A percentile compares a stretch with the other conserved stretches of the same genome.
Evolutionary conservation across 148 eudicot genomes (phyloP).

Genomic region (Limonium bicolor): DNA sequence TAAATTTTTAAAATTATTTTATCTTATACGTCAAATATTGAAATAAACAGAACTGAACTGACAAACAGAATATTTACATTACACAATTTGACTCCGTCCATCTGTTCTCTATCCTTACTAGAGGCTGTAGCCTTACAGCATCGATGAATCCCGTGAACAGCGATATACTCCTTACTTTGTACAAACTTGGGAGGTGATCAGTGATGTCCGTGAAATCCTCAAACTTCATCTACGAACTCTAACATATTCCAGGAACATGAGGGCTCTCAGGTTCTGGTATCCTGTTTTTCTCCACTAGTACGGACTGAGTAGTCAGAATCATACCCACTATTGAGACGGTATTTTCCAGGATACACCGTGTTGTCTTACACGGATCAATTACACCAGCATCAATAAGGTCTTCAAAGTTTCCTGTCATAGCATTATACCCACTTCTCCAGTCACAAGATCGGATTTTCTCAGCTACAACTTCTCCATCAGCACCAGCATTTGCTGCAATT

Average conservation of each 20-base stretch:
- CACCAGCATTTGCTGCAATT: constrained; percentile 84
- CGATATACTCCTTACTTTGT: no score
- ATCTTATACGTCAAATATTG: no score
- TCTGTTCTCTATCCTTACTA: no score
- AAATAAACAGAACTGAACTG: no score
- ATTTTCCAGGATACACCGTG: constrained; percentile 67
- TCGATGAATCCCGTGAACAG: no score
- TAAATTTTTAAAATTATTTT: no score
- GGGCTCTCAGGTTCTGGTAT: constrained; percentile 53
- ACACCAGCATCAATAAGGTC: constrained; percentile 72
- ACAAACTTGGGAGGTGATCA: no score
- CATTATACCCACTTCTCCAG: constrained; percentile 70
- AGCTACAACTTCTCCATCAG: constrained; percentile 71
- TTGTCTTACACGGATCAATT: constrained; percentile 73
- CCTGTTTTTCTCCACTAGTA: constrained; percentile 53
- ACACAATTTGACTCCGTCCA: no score
- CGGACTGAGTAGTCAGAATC: constrained; percentile 79
- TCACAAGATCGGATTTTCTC: constrained; percentile 40
- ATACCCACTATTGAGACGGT: constrained; percentile 84
- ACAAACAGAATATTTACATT: no score
- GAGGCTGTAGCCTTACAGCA: no score
- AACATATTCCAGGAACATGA: constrained; percentile 52
- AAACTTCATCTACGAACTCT: no score
- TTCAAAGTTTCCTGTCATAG: constrained; percentile 60
- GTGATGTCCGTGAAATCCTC: no score